Conservation (phyloP, 345 rosid species). For the Lepidium aucheri region DNA sequence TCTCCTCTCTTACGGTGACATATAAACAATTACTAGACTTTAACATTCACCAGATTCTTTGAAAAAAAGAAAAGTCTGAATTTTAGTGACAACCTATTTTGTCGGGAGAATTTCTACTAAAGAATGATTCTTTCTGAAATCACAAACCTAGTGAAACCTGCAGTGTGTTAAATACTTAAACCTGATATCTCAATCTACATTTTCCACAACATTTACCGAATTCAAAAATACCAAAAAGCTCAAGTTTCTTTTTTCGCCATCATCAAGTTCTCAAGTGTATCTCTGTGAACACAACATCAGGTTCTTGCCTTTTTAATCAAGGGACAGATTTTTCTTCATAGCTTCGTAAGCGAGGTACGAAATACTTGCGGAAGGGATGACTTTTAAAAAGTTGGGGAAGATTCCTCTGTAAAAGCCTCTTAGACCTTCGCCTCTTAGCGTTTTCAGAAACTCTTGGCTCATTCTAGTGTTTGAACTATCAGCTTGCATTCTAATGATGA, state of each 20-base stretch:
- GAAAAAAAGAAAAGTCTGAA: neutral
- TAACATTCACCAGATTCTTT: slow-evolving; percentile 1
- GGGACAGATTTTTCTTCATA: slow-evolving; percentile 75
- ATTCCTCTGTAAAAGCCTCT: slow-evolving; percentile 94
- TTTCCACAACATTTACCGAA: neutral
- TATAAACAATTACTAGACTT: neutral
- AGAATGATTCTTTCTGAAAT: neutral
- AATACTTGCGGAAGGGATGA: slow-evolving; percentile 50
- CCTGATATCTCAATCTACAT: neutral
- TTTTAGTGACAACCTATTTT: neutral
- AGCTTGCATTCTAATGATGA: slow-evolving; percentile 79
- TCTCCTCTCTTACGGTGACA: neutral
- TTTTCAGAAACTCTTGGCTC: slow-evolving; percentile 80
- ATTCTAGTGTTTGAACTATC: slow-evolving; percentile 50
- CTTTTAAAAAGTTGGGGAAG: slow-evolving; percentile 82
- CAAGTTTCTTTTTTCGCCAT: neutral
- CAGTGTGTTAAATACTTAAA: neutral
- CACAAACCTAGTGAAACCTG: neutral
- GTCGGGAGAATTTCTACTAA: neutral
- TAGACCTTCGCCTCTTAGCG: slow-evolving; percentile 61
- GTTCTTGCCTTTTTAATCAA: slow-evolving; percentile 26
- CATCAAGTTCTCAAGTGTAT: neutral
- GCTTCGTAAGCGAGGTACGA: slow-evolving; percentile 62
- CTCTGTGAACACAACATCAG: neutral
- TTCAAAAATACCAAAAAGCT: neutral